Evolutionary conservation across 2,329 filamentous ascomycete species (phyloP).

Genomic region (Aspergillus nomiae): DNA sequence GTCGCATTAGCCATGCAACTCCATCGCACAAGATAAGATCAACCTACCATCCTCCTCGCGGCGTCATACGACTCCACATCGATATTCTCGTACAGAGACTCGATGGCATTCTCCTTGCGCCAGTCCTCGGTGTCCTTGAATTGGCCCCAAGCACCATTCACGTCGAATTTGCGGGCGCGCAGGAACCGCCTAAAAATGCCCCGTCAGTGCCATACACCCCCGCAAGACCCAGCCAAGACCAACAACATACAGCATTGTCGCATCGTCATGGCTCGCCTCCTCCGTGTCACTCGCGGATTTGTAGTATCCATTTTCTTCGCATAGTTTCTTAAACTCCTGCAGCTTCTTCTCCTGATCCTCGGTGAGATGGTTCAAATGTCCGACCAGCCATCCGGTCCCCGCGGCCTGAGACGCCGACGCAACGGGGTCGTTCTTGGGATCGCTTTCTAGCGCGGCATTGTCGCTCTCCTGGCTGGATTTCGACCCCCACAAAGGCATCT

Average conservation of each 20-base stretch:
- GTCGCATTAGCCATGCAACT: not conserved
- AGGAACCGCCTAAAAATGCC: conserved; percentile 68
- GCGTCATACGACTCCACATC: conserved; percentile 82
- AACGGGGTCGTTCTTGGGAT: conserved; percentile 37
- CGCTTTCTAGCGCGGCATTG: conserved; percentile 29
- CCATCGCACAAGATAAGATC: not conserved
- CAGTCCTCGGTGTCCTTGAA: conserved; percentile 89
- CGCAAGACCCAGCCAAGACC: not conserved
- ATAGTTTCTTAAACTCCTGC: conserved; percentile 68
- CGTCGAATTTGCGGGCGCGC: conserved; percentile 78
- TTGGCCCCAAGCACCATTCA: conserved; percentile 76
- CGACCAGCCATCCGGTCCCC: conserved; percentile 47
- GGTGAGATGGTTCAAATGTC: conserved; percentile 79
- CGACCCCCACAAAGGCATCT: conserved; percentile 33
- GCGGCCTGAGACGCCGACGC: conserved; percentile 39
- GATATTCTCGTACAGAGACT: conserved; percentile 81
- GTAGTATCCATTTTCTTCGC: conserved; percentile 63
- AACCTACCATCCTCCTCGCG: conserved; percentile 67
- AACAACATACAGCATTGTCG: conserved; percentile 48
- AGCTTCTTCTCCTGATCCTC: conserved; percentile 68
- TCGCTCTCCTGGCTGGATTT: conserved; percentile 32
- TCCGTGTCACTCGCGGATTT: conserved; percentile 37
- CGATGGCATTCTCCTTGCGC: conserved; percentile 76
- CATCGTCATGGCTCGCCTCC: conserved; percentile 49
- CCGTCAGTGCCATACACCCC: conserved; percentile 3